Conservation (phyloP, 495 filamentous ascomycete genomes). For the Hypoxylon intermedium region DNA sequence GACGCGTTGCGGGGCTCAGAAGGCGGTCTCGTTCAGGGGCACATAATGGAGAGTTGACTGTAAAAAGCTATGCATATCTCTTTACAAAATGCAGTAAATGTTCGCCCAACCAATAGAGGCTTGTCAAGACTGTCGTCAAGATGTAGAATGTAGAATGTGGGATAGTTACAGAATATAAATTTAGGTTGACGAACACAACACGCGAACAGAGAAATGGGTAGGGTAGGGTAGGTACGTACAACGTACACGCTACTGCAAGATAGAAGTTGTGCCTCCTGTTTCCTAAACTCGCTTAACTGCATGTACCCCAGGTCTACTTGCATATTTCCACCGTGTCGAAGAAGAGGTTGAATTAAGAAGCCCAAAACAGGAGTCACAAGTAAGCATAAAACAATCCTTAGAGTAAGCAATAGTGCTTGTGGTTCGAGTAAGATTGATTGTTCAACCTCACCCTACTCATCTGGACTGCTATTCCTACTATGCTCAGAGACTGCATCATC, state of each 20-base stretch:
- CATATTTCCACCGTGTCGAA: no score
- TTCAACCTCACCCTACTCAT: background rate
- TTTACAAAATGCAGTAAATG: background rate
- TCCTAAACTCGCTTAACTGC: background rate
- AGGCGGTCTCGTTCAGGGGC: slow-evolving; percentile 23
- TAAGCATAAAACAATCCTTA: no score
- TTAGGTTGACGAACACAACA: slow-evolving; percentile 4
- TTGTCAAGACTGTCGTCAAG: background rate
- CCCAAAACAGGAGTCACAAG: no score
- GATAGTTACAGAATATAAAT: no score
- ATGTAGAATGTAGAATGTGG: background rate
- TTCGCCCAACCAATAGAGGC: background rate
- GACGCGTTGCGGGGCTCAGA: slow-evolving; percentile 33
- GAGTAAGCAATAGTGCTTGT: no score
- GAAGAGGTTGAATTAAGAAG: no score
- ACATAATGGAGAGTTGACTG: slow-evolving; percentile 14
- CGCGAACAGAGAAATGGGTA: background rate
- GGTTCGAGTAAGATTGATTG: background rate
- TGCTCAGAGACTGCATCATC: slow-evolving; percentile 27
- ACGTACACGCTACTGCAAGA: background rate
- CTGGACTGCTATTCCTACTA: slow-evolving; percentile 6
- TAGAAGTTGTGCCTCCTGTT: slow-evolving; percentile 29
- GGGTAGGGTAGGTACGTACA: background rate
- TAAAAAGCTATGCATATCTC: slow-evolving; percentile 1
- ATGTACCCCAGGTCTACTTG: no score